A percentile compares a stretch with the other conserved stretches of the same genome.
Evolutionary conservation across 805 yeast genomes (phyloP).

Genomic region (Metschnikowia chrysomelidarum): DNA sequence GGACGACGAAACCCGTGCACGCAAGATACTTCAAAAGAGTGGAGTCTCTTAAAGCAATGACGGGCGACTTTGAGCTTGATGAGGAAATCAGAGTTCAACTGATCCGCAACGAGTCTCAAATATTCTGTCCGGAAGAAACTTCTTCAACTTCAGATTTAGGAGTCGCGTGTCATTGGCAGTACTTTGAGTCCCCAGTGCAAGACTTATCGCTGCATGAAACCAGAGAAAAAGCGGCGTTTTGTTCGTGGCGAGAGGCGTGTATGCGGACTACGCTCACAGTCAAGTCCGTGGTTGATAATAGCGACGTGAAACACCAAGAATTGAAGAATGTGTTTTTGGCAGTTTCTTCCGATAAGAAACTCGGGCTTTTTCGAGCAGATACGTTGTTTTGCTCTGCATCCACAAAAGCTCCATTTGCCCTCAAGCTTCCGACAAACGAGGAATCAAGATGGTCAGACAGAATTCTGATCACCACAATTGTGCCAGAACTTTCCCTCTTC

Average conservation of each 20-base stretch:
- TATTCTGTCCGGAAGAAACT: too few species aligned
- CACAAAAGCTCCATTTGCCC: conserved; percentile 12
- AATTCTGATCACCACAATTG: conserved; percentile 32
- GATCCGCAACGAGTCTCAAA: conserved; percentile 40
- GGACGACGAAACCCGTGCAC: conserved; percentile 49
- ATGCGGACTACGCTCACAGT: conserved; percentile 23
- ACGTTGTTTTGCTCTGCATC: conserved; percentile 14
- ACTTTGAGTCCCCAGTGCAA: conserved; percentile 27
- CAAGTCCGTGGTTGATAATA: background rate
- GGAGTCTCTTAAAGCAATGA: conserved; percentile 42
- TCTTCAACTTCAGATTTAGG: conserved; percentile 22
- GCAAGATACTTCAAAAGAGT: conserved; percentile 48
- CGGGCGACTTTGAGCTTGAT: conserved; percentile 43
- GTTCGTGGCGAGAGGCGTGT: conserved; percentile 34
- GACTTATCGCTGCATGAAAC: background rate
- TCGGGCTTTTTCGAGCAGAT: conserved; percentile 16
- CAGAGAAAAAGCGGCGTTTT: conserved; percentile 16
- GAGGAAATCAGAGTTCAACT: conserved; percentile 27
- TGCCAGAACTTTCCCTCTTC: conserved; percentile 36
- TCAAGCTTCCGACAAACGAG: conserved; percentile 12
- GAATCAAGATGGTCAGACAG: conserved; percentile 35
- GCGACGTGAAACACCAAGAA: background rate
- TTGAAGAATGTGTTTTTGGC: conserved; percentile 8
- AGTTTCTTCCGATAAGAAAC: conserved; percentile 14
- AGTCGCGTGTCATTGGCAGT: conserved; percentile 33